These are phyloP conservation scores for Phytophthora quininea DNA, from an alignment of 352 stramenopile genomes.

Conservation along the genomic window DNA sequence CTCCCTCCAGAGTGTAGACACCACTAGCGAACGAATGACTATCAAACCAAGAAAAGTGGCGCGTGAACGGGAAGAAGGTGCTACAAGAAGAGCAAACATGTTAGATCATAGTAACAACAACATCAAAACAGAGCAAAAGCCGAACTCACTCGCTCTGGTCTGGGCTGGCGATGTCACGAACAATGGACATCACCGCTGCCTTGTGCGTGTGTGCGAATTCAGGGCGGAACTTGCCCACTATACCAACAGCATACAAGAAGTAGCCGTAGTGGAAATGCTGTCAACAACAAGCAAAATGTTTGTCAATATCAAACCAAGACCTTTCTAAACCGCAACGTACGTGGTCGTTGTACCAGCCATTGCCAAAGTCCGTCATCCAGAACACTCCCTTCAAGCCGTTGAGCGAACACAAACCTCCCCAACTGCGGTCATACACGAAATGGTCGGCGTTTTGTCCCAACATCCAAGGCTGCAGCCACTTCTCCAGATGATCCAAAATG, in stretches of 20 bases:
- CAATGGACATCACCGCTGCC: slow-evolving; percentile 73
- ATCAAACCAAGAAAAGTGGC: slow-evolving; percentile 98
- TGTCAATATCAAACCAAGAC: not conserved
- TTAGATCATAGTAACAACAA: slow-evolving; percentile 6
- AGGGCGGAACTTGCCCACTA: slow-evolving; percentile 81
- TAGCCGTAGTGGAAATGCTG: slow-evolving; percentile 98
- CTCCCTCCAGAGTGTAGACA: slow-evolving; percentile 94
- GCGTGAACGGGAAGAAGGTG: slow-evolving; percentile 89
- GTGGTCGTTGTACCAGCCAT: slow-evolving; percentile 91
- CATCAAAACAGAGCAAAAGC: too few species aligned
- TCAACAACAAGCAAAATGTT: slow-evolving; percentile 12
- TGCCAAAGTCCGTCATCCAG: slow-evolving; percentile 93
- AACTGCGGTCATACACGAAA: slow-evolving; percentile 94
- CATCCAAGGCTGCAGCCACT: slow-evolving; percentile 83
- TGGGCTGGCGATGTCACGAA: slow-evolving; percentile 77
- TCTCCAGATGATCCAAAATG: slow-evolving; percentile 67
- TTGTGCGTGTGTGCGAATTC: slow-evolving; percentile 76
- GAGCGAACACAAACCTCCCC: slow-evolving; percentile 92
- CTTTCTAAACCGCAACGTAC: slow-evolving; percentile 46
- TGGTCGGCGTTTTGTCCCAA: slow-evolving; percentile 73
- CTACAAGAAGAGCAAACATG: slow-evolving; percentile 35
- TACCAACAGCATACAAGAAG: slow-evolving; percentile 85
- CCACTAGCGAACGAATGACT: slow-evolving; percentile 96
- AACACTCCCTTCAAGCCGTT: slow-evolving; percentile 91
- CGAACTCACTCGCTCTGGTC: slow-evolving; percentile 66